A percentile compares a stretch with the other conserved stretches of the same genome.
These are phyloP conservation scores for Camptophora hylomeconis DNA, from an alignment of 2,329 filamentous ascomycete genomes.

Conservation along the genomic window DNA sequence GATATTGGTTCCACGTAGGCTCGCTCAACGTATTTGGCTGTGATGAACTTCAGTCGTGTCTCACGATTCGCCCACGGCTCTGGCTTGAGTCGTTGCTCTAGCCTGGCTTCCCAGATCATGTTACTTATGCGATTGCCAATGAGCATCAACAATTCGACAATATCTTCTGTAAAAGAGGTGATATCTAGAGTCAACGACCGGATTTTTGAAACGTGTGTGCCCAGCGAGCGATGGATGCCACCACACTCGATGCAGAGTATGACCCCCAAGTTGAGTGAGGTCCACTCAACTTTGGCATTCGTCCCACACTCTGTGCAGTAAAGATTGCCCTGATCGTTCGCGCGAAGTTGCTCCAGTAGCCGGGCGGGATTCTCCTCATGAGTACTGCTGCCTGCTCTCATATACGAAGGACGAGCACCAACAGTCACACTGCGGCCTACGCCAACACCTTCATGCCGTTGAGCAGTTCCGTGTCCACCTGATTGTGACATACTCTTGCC, in stretches of 20 bases:
- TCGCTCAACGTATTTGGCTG: conserved; percentile 79
- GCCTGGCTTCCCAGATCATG: conserved; percentile 84
- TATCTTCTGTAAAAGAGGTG: conserved; percentile 90
- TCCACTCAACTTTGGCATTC: conserved; percentile 90
- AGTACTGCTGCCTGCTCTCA: conserved; percentile 56
- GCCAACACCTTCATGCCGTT: conserved; percentile 34
- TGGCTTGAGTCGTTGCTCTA: conserved; percentile 65
- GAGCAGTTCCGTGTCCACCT: conserved; percentile 37
- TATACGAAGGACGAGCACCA: conserved; percentile 65
- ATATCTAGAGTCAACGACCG: conserved; percentile 91
- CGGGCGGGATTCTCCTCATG: conserved; percentile 72
- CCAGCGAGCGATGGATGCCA: conserved; percentile 88
- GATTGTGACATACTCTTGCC: conserved; percentile 66
- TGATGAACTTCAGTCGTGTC: conserved; percentile 88
- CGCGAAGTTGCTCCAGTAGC: conserved; percentile 72
- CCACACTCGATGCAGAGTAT: conserved; percentile 96
- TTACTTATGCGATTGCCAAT: conserved; percentile 93
- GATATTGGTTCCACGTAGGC: conserved; percentile 64
- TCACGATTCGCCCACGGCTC: conserved; percentile 68
- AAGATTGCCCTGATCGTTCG: conserved; percentile 82
- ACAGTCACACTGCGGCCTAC: conserved; percentile 82
- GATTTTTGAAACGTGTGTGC: conserved; percentile 95
- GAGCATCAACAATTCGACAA: conserved; percentile 81
- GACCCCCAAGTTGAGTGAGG: conserved; percentile 94
- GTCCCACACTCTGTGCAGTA: conserved; percentile 93